phyloP scores from a whole-genome alignment of 2,329 filamentous ascomycete genomes.

The Immersiporthe knoxdaviesiana region DNA sequence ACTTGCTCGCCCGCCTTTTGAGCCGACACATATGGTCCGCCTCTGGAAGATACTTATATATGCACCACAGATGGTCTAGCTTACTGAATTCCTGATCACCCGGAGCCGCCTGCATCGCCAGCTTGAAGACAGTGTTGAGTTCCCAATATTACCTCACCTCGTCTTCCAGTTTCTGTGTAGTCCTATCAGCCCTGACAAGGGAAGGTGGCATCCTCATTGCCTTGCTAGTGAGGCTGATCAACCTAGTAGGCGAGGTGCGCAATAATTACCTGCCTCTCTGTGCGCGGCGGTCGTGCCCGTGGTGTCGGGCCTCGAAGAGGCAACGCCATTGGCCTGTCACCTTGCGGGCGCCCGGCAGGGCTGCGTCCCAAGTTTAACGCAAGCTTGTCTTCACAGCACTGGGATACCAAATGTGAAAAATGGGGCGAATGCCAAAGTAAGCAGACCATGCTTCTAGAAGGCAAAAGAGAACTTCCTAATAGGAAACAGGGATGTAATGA shows the following conservation, averaged over 20 bases:
- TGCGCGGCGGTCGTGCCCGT: neutral
- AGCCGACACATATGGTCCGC: neutral
- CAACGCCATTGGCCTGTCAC: neutral
- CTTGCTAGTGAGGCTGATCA: neutral
- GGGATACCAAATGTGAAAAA: neutral
- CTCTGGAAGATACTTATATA: neutral
- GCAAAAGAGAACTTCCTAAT: neutral
- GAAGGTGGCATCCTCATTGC: neutral
- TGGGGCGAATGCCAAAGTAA: neutral
- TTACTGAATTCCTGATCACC: neutral
- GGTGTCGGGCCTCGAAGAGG: neutral
- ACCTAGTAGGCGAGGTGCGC: neutral
- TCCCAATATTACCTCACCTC: neutral
- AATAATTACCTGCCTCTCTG: no score
- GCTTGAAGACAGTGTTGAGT: neutral
- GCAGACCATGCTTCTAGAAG: neutral
- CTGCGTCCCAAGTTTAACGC: neutral
- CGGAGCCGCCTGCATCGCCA: neutral
- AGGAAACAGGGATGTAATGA: no score
- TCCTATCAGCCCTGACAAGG: neutral
- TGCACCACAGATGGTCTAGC: neutral
- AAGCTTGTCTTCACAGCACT: neutral
- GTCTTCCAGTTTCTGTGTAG: neutral
- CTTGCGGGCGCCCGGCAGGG: neutral
- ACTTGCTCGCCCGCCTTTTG: neutral